These are phyloP conservation scores for Boletus bicolor DNA, from an alignment of 768 basidiomycete genomes.

Conservation along the genomic window DNA sequence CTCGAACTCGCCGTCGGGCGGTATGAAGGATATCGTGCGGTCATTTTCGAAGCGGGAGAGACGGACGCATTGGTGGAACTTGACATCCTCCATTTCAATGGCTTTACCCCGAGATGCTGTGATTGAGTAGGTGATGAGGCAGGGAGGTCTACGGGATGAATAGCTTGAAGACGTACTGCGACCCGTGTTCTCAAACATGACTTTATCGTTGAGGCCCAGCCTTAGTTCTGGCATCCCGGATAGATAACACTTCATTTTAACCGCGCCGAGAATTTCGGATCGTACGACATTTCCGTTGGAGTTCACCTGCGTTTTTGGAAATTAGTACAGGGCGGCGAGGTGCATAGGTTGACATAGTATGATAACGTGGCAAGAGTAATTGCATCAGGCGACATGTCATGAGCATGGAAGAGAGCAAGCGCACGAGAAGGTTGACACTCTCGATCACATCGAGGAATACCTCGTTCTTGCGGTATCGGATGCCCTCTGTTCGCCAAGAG, in stretches of 20 bases:
- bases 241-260: constrained; percentile 99
- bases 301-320: constrained; percentile 64
- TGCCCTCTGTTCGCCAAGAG: constrained; percentile 97
- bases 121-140: neutral
- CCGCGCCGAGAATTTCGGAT: constrained; percentile 95
- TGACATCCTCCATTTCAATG: constrained; percentile 99
- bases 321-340: neutral
- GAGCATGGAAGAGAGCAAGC: constrained; percentile 25
- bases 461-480: constrained; percentile 97
- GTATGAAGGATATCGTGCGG: constrained; percentile 98
- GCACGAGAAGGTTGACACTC: constrained; percentile 90
- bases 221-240: constrained; percentile 99
- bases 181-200: constrained; percentile 98
- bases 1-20: constrained; percentile 98
- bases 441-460: constrained; percentile 99
- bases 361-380: neutral
- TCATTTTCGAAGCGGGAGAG: constrained; percentile 97
- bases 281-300: constrained; percentile 95
- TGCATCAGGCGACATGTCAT: neutral
- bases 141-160: neutral
- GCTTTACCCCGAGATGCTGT: constrained; percentile 76
- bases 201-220: constrained; percentile 96
- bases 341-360: neutral
- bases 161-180: constrained; percentile 60
- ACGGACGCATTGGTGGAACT: constrained; percentile 99